Conservation (phyloP, 768 basidiomycete species). For the Sporobolomyces phaffii region DNA sequence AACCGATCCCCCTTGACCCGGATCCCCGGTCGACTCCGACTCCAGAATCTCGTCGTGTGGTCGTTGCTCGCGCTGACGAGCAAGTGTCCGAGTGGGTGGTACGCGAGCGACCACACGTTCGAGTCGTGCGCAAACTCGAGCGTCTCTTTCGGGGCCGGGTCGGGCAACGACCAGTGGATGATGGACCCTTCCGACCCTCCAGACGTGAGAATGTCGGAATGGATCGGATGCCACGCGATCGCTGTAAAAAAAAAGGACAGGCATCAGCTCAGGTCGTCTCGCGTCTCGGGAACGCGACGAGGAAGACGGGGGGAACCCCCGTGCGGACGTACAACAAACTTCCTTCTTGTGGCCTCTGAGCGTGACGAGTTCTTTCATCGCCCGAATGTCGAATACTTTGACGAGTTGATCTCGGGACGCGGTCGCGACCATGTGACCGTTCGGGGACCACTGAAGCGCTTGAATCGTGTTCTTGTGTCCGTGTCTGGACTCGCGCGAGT, state of each 20-base stretch:
- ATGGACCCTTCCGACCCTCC: conserved; percentile 93
- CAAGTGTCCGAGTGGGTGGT: conserved; percentile 91
- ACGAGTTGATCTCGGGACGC: conserved; percentile 92
- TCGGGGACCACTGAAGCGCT: conserved; percentile 84
- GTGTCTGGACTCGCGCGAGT: conserved; percentile 62
- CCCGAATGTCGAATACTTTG: conserved; percentile 93
- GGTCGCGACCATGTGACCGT: conserved; percentile 87
- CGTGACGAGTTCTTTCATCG: conserved; percentile 88
- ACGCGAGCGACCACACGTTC: conserved; percentile 82
- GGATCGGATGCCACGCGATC: conserved; percentile 90
- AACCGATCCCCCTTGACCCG: conserved; percentile 36
- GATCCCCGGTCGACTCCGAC: conserved; percentile 50
- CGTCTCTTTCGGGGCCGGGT: conserved; percentile 50
- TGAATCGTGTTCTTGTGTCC: conserved; percentile 97
- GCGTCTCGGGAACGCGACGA: too few species aligned
- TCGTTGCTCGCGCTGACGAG: conserved; percentile 93
- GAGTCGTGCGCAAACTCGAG: conserved; percentile 97
- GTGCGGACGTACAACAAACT: conserved; percentile 85
- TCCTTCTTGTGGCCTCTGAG: conserved; percentile 97
- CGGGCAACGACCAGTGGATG: conserved; percentile 78
- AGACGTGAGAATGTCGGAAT: conserved; percentile 75
- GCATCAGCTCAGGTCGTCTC: too few species aligned
- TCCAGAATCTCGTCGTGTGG: conserved; percentile 99
- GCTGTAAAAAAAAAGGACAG: too few species aligned
- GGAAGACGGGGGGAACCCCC: not conserved